These are phyloP conservation scores for Phialophora tarda DNA, from an alignment of 2,329 filamentous ascomycete species.

Conservation along the genomic window DNA sequence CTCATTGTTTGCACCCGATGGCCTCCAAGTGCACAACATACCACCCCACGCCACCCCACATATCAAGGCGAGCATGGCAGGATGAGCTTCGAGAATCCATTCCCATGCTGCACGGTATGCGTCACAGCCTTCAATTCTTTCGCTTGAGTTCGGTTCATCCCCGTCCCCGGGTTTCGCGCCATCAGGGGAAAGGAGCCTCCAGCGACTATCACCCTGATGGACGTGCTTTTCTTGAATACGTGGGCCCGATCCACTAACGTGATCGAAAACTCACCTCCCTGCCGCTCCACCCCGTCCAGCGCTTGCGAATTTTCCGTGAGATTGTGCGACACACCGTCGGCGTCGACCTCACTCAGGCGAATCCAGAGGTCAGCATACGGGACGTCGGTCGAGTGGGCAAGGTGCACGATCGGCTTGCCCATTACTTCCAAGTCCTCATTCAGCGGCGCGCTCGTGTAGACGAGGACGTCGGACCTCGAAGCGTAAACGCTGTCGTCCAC, in stretches of 20 bases:
- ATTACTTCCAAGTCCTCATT: conserved; percentile 4
- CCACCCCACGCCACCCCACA: background rate
- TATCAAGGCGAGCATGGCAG: conserved; percentile 2
- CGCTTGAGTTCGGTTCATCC: background rate
- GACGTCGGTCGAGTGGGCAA: conserved; percentile 1
- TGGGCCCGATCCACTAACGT: background rate
- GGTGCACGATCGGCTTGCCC: background rate
- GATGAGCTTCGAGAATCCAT: background rate
- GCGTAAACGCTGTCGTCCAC: background rate
- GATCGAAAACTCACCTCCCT: background rate
- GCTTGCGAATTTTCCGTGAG: background rate
- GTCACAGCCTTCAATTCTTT: background rate
- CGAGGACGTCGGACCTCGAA: background rate
- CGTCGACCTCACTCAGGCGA: conserved; percentile 9
- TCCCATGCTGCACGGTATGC: background rate
- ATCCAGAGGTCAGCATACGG: conserved; percentile 1
- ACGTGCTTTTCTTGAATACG: conserved; percentile 4
- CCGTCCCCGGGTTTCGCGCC: background rate
- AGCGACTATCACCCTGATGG: background rate
- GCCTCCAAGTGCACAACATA: background rate
- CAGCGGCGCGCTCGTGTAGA: conserved; percentile 3
- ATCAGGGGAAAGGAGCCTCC: background rate
- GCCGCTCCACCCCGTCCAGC: background rate
- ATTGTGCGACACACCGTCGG: background rate
- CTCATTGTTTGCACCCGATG: background rate